These are phyloP conservation scores for Cystofilobasidium ferigula DNA, from an alignment of 768 basidiomycete genomes.

Conservation along the genomic window DNA sequence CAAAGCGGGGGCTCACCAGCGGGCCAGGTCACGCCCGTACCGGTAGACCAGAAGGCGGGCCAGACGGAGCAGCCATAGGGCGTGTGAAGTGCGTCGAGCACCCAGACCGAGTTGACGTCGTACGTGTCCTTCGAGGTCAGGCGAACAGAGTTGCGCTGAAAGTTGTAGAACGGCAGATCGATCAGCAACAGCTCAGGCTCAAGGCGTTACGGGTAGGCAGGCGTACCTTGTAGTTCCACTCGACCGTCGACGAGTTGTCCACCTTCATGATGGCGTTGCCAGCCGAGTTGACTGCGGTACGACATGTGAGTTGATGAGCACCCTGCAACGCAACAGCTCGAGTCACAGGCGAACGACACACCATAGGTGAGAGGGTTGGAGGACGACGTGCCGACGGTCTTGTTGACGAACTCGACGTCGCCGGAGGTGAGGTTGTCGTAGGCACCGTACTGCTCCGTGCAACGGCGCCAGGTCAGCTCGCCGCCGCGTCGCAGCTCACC, in stretches of 20 bases:
- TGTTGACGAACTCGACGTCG: conserved; percentile 35
- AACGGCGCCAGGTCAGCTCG: no score
- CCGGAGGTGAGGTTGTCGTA: conserved; percentile 55
- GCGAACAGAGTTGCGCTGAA: conserved; percentile 60
- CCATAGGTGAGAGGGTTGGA: background rate
- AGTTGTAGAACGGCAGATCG: no score
- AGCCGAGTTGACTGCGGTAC: conserved; percentile 47
- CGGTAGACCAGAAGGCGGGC: conserved; percentile 12
- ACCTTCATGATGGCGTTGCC: conserved; percentile 63
- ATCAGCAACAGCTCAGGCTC: no score
- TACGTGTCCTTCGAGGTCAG: conserved; percentile 51
- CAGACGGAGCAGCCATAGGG: conserved; percentile 48
- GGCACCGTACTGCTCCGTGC: no score
- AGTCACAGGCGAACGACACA: background rate
- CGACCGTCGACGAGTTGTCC: conserved; percentile 29
- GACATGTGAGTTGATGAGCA: conserved; percentile 47
- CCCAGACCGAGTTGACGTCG: conserved; percentile 53
- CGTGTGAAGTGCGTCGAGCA: conserved; percentile 44
- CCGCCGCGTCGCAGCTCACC: conserved; percentile 4
- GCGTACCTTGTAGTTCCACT: no score
- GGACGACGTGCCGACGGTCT: conserved; percentile 26
- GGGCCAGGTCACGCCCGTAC: conserved; percentile 40
- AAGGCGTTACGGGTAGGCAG: no score
- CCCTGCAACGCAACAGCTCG: background rate
- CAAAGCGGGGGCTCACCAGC: no score